A percentile compares a stretch with the other conserved stretches of the same genome.
Conservation (phyloP, 768 basidiomycete genomes). For the Butyriboletus loyo region DNA sequence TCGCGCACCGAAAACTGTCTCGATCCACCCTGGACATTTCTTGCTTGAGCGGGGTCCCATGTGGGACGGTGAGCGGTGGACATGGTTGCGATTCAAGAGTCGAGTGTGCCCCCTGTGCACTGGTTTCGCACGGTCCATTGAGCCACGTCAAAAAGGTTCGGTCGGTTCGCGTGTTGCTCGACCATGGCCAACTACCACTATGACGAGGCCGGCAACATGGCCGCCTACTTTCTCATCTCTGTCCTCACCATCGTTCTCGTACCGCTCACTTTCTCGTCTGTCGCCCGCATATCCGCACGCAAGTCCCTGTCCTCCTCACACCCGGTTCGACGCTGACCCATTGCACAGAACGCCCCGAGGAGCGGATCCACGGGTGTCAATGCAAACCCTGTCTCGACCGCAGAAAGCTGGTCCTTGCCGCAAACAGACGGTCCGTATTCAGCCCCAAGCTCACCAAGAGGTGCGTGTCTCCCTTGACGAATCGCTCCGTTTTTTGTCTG, state of each 20-base stretch:
- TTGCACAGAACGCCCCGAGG: constrained; percentile 31
- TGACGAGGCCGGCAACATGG: constrained; percentile 84
- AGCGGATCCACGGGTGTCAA: constrained; percentile 48
- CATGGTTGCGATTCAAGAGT: constrained; percentile 46
- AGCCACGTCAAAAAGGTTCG: constrained; percentile 13
- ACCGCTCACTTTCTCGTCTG: constrained; percentile 64
- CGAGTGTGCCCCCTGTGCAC: not conserved
- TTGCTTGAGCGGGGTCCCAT: constrained; percentile 96
- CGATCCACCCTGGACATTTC: constrained; percentile 88
- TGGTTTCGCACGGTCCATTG: constrained; percentile 5
- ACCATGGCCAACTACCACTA: constrained; percentile 76
- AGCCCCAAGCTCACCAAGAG: constrained; percentile 48
- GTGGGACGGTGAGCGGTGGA: constrained; percentile 92
- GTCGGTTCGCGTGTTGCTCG: not conserved
- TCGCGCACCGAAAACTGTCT: constrained; percentile 91
- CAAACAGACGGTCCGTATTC: constrained; percentile 46
- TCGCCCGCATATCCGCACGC: constrained; percentile 43
- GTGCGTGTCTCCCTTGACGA: constrained; percentile 31
- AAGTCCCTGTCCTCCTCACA: constrained; percentile 21
- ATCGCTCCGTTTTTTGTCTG: not conserved
- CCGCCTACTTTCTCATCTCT: constrained; percentile 87
- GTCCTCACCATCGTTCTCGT: constrained; percentile 82
- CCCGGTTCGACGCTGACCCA: constrained; percentile 5
- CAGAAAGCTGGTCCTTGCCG: constrained; percentile 41
- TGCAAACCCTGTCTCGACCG: constrained; percentile 62